Percentiles rank a stretch among this genome's conserved stretches.
Evolutionary conservation across 306 rosid genomes (phyloP).

Genomic region (Cucumis melo): DNA sequence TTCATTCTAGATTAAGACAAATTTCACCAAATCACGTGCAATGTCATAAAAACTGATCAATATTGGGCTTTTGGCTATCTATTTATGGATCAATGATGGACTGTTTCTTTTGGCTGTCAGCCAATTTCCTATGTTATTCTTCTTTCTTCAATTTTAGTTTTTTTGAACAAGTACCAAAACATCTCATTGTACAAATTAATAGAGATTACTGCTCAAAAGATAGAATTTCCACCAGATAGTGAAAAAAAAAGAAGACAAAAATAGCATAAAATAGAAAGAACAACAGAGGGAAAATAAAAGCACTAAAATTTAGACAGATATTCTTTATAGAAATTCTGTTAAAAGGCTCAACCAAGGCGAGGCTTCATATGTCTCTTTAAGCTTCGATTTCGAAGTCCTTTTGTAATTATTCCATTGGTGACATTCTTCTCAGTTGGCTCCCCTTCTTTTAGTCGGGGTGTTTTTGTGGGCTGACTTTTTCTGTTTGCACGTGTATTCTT

Average conservation of each 20-base stretch:
- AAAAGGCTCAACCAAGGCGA: neutral
- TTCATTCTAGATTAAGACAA: neutral
- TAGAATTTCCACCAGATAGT: neutral
- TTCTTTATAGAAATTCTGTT: neutral
- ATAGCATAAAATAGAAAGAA: neutral
- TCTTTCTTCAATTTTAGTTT: neutral
- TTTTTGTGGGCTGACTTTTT: no score
- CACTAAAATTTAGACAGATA: neutral
- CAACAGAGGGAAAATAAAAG: neutral
- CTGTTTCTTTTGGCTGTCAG: neutral
- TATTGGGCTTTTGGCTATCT: neutral
- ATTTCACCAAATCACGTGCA: neutral
- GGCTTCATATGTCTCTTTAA: neutral
- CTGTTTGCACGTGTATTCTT: no score
- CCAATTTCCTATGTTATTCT: neutral
- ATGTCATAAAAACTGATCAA: neutral
- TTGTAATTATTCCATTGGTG: no score
- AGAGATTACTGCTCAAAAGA: neutral
- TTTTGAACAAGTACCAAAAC: no score
- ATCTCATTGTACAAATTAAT: neutral
- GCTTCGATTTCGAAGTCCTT: neutral
- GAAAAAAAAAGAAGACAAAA: no score
- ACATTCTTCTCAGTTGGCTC: no score
- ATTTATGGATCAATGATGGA: neutral
- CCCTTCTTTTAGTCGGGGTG: no score